Evolutionary conservation across 768 basidiomycete species (phyloP).

Genomic region (Hebeloma cylindrosporum): DNA sequence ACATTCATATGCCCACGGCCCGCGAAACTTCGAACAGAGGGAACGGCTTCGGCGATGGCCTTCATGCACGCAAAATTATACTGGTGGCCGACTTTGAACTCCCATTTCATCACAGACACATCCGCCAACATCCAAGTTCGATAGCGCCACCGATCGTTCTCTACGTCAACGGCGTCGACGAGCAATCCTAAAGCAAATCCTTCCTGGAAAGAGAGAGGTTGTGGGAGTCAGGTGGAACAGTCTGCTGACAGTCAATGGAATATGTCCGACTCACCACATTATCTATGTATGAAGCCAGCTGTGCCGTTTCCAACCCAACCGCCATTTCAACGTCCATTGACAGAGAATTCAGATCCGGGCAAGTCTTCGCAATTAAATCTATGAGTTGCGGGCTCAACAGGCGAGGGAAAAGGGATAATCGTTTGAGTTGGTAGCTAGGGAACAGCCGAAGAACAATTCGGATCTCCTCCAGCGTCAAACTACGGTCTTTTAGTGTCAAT

Average conservation of each 20-base stretch:
- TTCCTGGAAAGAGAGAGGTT: slow-evolving; percentile 8
- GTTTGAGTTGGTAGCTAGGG: slow-evolving; percentile 17
- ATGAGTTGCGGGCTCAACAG: slow-evolving; percentile 23
- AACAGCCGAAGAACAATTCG: slow-evolving; percentile 19
- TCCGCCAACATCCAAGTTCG: slow-evolving; percentile 23
- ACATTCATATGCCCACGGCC: slow-evolving; percentile 18
- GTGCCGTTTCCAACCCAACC: slow-evolving; percentile 12
- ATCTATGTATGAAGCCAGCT: slow-evolving; percentile 1
- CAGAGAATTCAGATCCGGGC: slow-evolving; percentile 22
- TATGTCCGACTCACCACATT: slow-evolving; percentile 6
- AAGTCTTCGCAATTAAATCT: slow-evolving; percentile 21
- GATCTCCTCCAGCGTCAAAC: slow-evolving; percentile 20
- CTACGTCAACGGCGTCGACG: slow-evolving; percentile 20
- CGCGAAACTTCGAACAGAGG: slow-evolving; percentile 23
- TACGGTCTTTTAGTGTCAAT: slow-evolving; percentile 20
- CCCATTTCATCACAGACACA: slow-evolving; percentile 26
- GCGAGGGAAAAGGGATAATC: slow-evolving; percentile 22
- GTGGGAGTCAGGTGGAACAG: not conserved
- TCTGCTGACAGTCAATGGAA: not conserved
- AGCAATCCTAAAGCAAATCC: slow-evolving; percentile 20
- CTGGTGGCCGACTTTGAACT: slow-evolving; percentile 21
- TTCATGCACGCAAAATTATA: slow-evolving; percentile 24
- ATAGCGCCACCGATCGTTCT: slow-evolving; percentile 22
- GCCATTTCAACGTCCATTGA: slow-evolving; percentile 19
- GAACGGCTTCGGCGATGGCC: slow-evolving; percentile 23